Evolutionary conservation across 805 yeast species (phyloP).

Genomic region (Wickerhamiella cacticola): DNA sequence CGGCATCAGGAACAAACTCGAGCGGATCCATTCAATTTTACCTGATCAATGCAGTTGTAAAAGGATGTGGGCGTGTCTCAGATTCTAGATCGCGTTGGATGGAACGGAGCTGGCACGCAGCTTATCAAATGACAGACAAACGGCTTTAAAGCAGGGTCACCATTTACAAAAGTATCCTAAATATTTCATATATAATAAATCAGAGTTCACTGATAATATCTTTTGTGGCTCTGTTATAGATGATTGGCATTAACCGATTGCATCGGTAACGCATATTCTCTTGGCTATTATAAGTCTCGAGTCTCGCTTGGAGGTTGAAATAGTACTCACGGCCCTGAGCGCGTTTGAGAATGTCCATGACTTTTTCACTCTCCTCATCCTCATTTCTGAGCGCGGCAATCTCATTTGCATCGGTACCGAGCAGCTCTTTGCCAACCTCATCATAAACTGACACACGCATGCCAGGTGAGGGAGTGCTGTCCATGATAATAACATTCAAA

Average conservation of each 20-base stretch:
- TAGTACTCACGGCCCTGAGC: constrained; percentile 56
- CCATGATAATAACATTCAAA: constrained; percentile 63
- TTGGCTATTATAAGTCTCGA: constrained; percentile 71
- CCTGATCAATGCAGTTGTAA: no score
- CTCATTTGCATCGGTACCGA: constrained; percentile 55
- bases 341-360: constrained; percentile 36
- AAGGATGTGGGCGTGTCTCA: no score
- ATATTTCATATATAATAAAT: no score
- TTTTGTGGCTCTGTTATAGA: background rate
- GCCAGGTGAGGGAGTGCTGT: constrained; percentile 43
- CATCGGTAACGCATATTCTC: constrained; percentile 58
- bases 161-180: no score
- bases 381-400: constrained; percentile 31
- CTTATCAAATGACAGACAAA: no score
- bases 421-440: constrained; percentile 58
- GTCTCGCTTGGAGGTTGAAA: constrained; percentile 70
- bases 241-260: constrained; percentile 32
- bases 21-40: no score
- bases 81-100: no score
- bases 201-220: background rate
- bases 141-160: no score
- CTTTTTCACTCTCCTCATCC: constrained; percentile 33
- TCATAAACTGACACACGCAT: constrained; percentile 82
- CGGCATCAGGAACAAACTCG: no score
- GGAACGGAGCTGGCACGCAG: no score